A percentile compares a stretch with the other conserved stretches of the same genome.
phyloP scores from a whole-genome alignment of 2,329 filamentous ascomycete species.

The Conoideocrella luteorostrata region DNA sequence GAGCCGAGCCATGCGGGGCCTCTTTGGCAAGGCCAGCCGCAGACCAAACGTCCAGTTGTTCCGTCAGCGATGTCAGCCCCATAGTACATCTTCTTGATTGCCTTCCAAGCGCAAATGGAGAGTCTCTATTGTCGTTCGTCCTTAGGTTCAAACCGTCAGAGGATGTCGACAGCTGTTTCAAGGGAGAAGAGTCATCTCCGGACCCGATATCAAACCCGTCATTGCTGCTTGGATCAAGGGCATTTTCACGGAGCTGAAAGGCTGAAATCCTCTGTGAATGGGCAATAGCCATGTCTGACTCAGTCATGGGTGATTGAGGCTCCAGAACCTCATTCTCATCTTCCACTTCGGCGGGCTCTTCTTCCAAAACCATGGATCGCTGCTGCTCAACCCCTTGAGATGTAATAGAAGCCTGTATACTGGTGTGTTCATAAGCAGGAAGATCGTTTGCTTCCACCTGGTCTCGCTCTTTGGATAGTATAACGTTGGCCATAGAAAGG shows the following conservation, averaged over 20 bases:
- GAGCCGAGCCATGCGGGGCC: not conserved
- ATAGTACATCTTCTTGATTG: constrained; percentile 24
- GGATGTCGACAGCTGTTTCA: constrained; percentile 12
- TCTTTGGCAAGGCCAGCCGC: constrained; percentile 43
- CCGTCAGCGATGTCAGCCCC: constrained; percentile 59
- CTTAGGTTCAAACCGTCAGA: not conserved
- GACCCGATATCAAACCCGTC: constrained; percentile 47
- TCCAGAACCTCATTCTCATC: not conserved
- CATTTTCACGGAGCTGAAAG: constrained; percentile 39
- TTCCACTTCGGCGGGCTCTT: not conserved
- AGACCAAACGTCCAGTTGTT: constrained; percentile 57
- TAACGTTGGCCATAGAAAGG: too few species aligned
- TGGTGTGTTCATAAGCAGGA: not conserved
- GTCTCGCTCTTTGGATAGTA: too few species aligned
- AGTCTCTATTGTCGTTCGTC: not conserved
- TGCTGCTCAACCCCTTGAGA: not conserved
- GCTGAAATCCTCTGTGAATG: constrained; percentile 13
- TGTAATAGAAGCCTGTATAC: not conserved
- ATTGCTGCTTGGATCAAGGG: constrained; percentile 36
- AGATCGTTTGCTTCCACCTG: not conserved
- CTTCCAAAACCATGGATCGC: not conserved
- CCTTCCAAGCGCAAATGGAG: not conserved
- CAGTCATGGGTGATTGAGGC: too few species aligned
- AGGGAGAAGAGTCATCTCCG: constrained; percentile 41
- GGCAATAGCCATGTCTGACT: not conserved